A percentile compares a stretch with the other conserved stretches of the same genome.
Conservation (phyloP, 257 asterid species). For the Buddleja alternifolia region DNA sequence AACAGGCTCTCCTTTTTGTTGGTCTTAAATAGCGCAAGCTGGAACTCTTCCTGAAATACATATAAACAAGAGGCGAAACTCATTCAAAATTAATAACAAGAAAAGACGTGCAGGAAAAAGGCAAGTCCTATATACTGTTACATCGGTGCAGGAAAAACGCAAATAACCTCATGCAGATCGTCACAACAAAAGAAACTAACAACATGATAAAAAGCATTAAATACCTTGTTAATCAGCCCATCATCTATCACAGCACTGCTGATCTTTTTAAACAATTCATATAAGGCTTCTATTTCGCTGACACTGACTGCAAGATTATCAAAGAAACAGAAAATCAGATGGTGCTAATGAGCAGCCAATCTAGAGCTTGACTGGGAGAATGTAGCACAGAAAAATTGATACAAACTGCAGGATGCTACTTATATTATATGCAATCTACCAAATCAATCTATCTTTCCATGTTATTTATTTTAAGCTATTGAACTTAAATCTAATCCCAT, state of each 20-base stretch:
- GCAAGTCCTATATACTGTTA: background rate
- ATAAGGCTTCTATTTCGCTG: slow-evolving; percentile 76
- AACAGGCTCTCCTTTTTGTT: slow-evolving; percentile 66
- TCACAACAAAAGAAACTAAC: slow-evolving; percentile 14
- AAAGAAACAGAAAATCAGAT: slow-evolving; percentile 15
- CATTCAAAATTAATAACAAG: slow-evolving; percentile 12
- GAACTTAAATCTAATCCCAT: slow-evolving; percentile 11
- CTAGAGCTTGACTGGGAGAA: background rate
- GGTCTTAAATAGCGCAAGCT: slow-evolving; percentile 71
- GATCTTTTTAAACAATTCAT: slow-evolving; percentile 68
- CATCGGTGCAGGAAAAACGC: background rate
- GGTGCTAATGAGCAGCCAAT: slow-evolving; percentile 23
- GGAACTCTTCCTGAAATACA: slow-evolving; percentile 71
- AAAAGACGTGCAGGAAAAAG: background rate
- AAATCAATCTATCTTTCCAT: background rate
- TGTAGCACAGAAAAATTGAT: background rate
- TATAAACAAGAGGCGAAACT: slow-evolving; percentile 11
- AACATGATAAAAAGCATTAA: background rate
- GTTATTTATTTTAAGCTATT: background rate
- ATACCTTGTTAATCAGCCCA: slow-evolving; percentile 79
- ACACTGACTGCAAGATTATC: slow-evolving; percentile 60
- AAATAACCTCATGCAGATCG: background rate
- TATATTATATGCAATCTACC: slow-evolving; percentile 13
- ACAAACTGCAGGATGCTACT: slow-evolving; percentile 8
- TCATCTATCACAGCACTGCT: slow-evolving; percentile 78